These are phyloP conservation scores for Ganoderma resinaceum DNA, from an alignment of 1,284 basidiomycete species.

Conservation along the genomic window DNA sequence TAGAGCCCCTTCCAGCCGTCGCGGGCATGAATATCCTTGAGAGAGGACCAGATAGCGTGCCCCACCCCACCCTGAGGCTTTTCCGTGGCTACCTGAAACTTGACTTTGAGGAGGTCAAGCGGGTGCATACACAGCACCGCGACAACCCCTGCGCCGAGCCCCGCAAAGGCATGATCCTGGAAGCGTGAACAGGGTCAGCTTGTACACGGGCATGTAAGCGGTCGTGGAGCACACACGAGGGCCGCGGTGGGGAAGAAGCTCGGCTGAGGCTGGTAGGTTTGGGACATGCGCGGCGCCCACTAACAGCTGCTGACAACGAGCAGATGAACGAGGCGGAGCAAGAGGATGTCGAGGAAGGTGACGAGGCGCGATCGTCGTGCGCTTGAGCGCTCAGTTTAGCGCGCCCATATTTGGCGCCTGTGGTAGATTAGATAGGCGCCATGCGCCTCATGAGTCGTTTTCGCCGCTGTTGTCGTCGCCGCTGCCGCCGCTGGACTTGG, in stretches of 20 bases:
- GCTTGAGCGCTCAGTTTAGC: no score
- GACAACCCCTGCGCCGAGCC: slow-evolving; percentile 91
- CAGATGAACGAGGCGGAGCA: slow-evolving; percentile 1
- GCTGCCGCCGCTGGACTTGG: neutral
- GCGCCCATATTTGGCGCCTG: slow-evolving; percentile 9
- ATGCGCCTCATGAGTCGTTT: neutral
- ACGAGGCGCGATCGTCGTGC: neutral
- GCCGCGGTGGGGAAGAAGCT: slow-evolving; percentile 80
- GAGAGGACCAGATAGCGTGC: slow-evolving; percentile 78
- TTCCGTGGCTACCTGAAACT: slow-evolving; percentile 89
- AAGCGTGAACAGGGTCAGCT: slow-evolving; percentile 16
- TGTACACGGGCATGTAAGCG: neutral
- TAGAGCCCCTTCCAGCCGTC: slow-evolving; percentile 92
- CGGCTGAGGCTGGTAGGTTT: slow-evolving; percentile 40
- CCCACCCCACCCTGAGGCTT: slow-evolving; percentile 71
- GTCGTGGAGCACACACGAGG: slow-evolving; percentile 47
- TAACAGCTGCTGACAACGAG: slow-evolving; percentile 13
- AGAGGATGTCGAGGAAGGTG: slow-evolving; percentile 21
- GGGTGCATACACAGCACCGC: slow-evolving; percentile 98
- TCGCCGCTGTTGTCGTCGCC: neutral
- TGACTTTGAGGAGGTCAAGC: slow-evolving; percentile 95
- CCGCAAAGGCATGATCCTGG: slow-evolving; percentile 93
- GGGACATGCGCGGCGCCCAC: slow-evolving; percentile 21
- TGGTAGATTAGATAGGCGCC: slow-evolving; percentile 29
- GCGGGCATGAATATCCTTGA: slow-evolving; percentile 76